Conservation (phyloP, 192 early-diverging fungal species). For the Coemansia sp. region DNA sequence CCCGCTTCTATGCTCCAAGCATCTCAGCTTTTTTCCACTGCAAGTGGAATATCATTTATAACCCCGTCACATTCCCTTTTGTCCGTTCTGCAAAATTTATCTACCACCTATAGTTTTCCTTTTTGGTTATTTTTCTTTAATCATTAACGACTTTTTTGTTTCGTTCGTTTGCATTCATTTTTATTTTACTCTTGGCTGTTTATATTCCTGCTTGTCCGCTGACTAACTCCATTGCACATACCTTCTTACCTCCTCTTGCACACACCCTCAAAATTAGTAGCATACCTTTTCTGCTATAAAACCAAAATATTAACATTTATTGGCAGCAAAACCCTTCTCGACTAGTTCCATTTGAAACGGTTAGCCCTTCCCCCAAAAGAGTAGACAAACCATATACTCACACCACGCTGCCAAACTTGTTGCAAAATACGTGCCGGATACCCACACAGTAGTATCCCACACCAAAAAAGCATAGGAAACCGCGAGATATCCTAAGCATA, state of each 20-base stretch:
- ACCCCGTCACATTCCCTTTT: neutral
- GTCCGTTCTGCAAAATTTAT: neutral
- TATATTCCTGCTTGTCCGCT: neutral
- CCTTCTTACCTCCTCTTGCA: neutral
- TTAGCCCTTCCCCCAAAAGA: neutral
- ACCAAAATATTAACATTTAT: neutral
- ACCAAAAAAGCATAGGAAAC: neutral
- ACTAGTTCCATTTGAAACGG: neutral
- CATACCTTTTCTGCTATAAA: neutral
- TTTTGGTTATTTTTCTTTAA: neutral
- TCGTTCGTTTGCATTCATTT: too few species aligned
- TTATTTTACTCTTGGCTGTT: neutral
- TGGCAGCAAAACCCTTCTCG: neutral
- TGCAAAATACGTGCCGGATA: neutral
- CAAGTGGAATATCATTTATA: constrained; percentile 4
- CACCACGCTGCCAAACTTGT: constrained; percentile 2
- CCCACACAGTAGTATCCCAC: neutral
- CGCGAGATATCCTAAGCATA: neutral
- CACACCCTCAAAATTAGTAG: neutral
- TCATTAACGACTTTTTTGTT: neutral
- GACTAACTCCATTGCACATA: neutral
- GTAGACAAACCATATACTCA: neutral
- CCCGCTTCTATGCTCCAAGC: too few species aligned
- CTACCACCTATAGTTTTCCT: neutral
- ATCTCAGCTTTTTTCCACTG: too few species aligned